A percentile compares a stretch with the other conserved stretches of the same genome.
Conservation (phyloP, 345 rosid species). For the Carallia brachiata region DNA sequence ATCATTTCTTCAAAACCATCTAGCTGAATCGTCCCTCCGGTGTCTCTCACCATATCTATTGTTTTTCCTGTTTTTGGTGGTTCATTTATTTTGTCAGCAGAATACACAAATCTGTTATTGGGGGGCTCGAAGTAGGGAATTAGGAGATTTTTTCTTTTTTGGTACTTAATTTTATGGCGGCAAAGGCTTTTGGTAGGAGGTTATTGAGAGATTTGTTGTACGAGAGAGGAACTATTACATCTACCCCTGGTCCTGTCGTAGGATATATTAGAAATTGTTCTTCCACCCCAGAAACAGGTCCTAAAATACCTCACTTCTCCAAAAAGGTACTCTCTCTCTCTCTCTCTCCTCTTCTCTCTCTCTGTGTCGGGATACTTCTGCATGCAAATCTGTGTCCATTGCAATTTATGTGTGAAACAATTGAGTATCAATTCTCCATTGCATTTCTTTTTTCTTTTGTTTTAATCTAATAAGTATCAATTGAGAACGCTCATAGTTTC, state of each 20-base stretch:
- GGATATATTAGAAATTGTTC: conserved; percentile 45
- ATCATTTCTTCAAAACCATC: no score
- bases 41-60: no score
- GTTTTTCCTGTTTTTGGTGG: no score
- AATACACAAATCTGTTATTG: no score
- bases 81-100: no score
- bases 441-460: no score
- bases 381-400: neutral
- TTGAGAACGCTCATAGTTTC: neutral
- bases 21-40: no score
- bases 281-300: conserved; percentile 33
- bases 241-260: conserved; percentile 8
- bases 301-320: conserved; percentile 78
- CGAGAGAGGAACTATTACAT: conserved; percentile 34
- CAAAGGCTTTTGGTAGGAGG: conserved; percentile 43
- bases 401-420: neutral
- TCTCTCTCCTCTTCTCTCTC: neutral
- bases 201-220: conserved; percentile 37
- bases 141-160: neutral
- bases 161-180: conserved; percentile 38
- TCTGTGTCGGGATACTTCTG: neutral
- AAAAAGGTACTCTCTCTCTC: conserved; percentile 45
- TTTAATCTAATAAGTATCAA: neutral
- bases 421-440: neutral
- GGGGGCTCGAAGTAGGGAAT: no score